phyloP scores from a whole-genome alignment of 257 asterid species.

The Haberlea rhodopensis region DNA sequence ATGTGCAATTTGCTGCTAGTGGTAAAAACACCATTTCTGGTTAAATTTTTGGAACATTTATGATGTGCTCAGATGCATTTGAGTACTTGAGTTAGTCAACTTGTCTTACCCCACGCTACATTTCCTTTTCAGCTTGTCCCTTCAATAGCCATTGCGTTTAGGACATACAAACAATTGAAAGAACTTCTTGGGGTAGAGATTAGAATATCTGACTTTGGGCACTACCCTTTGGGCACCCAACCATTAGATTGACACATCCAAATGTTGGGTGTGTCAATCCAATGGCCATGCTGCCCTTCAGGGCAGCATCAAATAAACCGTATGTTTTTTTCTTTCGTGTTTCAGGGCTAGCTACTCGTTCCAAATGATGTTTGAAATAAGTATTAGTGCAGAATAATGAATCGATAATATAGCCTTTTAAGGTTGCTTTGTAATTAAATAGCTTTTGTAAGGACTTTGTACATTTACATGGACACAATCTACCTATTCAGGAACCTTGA shows the following conservation, averaged over 20 bases:
- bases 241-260: too few species aligned
- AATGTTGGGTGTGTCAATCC: too few species aligned
- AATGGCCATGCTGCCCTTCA: too few species aligned
- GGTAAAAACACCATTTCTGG: too few species aligned
- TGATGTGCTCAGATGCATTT: too few species aligned
- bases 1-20: too few species aligned
- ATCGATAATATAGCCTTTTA: slow-evolving; percentile 30
- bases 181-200: slow-evolving; percentile 73
- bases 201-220: slow-evolving; percentile 59
- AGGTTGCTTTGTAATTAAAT: slow-evolving; percentile 28
- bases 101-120: too few species aligned
- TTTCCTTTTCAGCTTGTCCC: slow-evolving; percentile 65
- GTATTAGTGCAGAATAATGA: slow-evolving; percentile 24
- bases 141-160: slow-evolving; percentile 84
- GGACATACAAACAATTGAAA: slow-evolving; percentile 74
- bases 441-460: slow-evolving; percentile 18
- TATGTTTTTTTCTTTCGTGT: not conserved
- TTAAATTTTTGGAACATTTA: too few species aligned
- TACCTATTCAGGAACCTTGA: slow-evolving; percentile 13
- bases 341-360: slow-evolving; percentile 24
- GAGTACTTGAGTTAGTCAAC: too few species aligned
- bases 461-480: slow-evolving; percentile 5
- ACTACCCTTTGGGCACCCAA: too few species aligned
- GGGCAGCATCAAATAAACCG: slow-evolving; percentile 23
- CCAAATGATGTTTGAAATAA: slow-evolving; percentile 29